These are phyloP conservation scores for Passalora sequoiae DNA, from an alignment of 2,329 filamentous ascomycete species.

Conservation along the genomic window DNA sequence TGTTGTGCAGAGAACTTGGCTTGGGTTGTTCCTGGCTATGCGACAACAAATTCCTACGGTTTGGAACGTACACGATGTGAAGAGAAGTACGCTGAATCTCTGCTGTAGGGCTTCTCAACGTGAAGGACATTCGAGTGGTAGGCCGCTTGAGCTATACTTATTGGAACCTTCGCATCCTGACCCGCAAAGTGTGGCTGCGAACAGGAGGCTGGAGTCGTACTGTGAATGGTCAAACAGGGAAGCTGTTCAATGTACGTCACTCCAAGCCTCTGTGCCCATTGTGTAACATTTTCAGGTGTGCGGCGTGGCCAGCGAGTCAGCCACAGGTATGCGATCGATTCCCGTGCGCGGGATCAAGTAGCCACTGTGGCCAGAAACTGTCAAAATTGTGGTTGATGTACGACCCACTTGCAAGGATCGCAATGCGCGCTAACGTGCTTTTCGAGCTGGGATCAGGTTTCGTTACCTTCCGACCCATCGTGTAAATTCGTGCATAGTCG, in stretches of 20 bases:
- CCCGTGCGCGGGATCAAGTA: too few relatives aligned
- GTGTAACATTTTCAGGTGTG: background rate
- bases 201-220: conserved; percentile 4
- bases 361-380: background rate
- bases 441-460: background rate
- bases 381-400: background rate
- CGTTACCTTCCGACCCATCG: too few relatives aligned
- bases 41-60: too few relatives aligned
- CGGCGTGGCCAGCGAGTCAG: background rate
- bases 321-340: background rate
- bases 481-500: too few relatives aligned
- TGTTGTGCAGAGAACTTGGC: too few relatives aligned
- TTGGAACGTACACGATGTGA: too few relatives aligned
- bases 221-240: conserved; percentile 1
- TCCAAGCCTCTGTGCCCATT: background rate
- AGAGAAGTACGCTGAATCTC: too few relatives aligned
- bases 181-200: conserved; percentile 3
- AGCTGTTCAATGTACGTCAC: conserved; percentile 3
- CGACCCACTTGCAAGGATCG: background rate
- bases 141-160: background rate
- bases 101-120: background rate
- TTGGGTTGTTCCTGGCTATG: too few relatives aligned
- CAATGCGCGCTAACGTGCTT: conserved; percentile 2
- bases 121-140: background rate
- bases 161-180: background rate